Evolutionary conservation across 306 rosid species (phyloP), one percentile per base, ranked within the genome.

Genomic region (Morella rubra): DNA sequence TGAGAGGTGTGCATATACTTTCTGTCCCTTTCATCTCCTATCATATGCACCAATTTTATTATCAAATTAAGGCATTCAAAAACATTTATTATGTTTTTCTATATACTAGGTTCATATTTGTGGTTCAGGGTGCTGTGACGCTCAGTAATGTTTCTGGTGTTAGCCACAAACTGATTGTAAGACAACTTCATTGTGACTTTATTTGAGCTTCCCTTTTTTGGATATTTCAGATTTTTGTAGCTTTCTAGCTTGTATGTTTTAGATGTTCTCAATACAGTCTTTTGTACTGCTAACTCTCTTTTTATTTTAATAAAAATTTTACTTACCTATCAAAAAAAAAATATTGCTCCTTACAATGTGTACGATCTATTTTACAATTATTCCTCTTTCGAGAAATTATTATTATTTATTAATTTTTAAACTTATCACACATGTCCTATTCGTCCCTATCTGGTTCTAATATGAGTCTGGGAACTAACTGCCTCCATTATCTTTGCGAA

Each of bases 21-120:
- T 53, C 64, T 46, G 14, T 27, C 13, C 47, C 49, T 67, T 27
- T 65, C 53, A 37, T 73, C 32, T 62, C n/a, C 55, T 73, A 73
- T 50, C 20, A 42, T 68, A 69, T 46, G 53, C 37, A 50, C 68
- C 76, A 73, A 72, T 62, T 70, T 66, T 73, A 52, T 66, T 58
- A 42, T 75, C 22, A 69, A 69, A 72, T 77, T 74, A 53, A 77
- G 77, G 27, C 77, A n/a, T 59, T 45, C 70, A 73, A 27, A 37
- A 69, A 78, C 46, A 44, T 80, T 81, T 52, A 32, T 73, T 83
- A 2, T 69, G 51, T 86, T 74, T 80, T 9, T 81, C 74, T 68
- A 27, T 1, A 2, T 47, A 16, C 75, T 80, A 95, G 99, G 83
- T 89, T 95, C 66, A 72, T 95, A 83, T 95, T 95, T 89, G 97